phyloP scores from a whole-genome alignment of 345 rosid genomes.

The Gossypium ekmanianum region DNA sequence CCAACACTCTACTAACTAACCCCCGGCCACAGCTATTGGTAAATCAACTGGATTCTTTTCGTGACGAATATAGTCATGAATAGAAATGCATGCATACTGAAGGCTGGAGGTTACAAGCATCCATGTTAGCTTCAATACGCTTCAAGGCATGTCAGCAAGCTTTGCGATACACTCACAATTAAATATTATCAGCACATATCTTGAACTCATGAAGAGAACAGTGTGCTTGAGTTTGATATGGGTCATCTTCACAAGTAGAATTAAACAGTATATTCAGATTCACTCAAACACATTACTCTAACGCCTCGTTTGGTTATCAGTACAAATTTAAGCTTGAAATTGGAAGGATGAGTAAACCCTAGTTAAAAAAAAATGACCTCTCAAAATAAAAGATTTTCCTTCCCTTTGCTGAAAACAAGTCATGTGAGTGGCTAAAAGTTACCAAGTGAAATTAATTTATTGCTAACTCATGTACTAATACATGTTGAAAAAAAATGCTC shows the following conservation, averaged over 20 bases:
- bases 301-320: too few relatives aligned
- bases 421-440: too few relatives aligned
- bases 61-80: background rate
- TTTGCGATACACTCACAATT: background rate
- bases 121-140: background rate
- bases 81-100: background rate
- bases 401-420: too few relatives aligned
- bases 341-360: too few relatives aligned
- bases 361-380: too few relatives aligned
- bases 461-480: too few relatives aligned
- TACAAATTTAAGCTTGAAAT: too few relatives aligned
- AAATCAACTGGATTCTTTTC: background rate
- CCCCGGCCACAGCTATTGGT: background rate
- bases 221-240: background rate
- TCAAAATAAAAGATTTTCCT: too few relatives aligned
- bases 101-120: background rate
- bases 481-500: too few relatives aligned
- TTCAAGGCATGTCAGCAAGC: background rate
- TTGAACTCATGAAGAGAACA: background rate
- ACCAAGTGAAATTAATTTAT: too few relatives aligned
- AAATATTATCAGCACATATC: background rate
- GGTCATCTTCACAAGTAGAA: background rate
- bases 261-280: slow-evolving; percentile 3
- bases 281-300: slow-evolving; percentile 1
- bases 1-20: slow-evolving; percentile 28